Conservation (phyloP, 495 filamentous ascomycete genomes). For the Xylaria flabelliformis region DNA sequence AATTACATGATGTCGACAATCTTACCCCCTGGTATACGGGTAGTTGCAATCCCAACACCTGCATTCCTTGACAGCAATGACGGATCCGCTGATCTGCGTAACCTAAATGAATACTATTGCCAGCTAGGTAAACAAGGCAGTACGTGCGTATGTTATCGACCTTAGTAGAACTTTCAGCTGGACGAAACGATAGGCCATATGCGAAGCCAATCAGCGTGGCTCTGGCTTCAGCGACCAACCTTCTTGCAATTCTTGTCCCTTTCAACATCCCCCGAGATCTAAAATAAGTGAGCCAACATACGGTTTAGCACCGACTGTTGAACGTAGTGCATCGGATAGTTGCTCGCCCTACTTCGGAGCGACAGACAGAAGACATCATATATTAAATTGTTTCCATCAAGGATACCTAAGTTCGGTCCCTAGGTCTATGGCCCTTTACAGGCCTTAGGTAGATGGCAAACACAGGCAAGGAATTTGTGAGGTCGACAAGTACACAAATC, state of each 20-base stretch:
- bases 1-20: too few species aligned
- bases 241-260: background rate
- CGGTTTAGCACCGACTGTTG: background rate
- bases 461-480: background rate
- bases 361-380: background rate
- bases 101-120: background rate
- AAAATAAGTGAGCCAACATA: background rate
- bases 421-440: background rate
- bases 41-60: too few species aligned
- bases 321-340: background rate
- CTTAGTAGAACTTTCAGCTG: background rate
- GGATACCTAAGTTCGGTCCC: background rate
- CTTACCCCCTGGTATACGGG: too few species aligned
- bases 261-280: background rate
- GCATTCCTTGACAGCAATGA: constrained; percentile 1
- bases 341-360: background rate
- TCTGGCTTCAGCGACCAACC: background rate
- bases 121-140: background rate
- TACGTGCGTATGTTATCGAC: background rate
- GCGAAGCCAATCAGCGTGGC: background rate
- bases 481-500: background rate
- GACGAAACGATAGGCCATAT: too few species aligned
- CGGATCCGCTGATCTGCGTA: constrained; percentile 17
- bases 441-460: background rate
- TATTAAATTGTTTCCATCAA: background rate